Evolutionary conservation across 768 basidiomycete genomes (phyloP), one percentile per base, ranked within the genome.

Genomic region (Cystofilobasidium macerans): DNA sequence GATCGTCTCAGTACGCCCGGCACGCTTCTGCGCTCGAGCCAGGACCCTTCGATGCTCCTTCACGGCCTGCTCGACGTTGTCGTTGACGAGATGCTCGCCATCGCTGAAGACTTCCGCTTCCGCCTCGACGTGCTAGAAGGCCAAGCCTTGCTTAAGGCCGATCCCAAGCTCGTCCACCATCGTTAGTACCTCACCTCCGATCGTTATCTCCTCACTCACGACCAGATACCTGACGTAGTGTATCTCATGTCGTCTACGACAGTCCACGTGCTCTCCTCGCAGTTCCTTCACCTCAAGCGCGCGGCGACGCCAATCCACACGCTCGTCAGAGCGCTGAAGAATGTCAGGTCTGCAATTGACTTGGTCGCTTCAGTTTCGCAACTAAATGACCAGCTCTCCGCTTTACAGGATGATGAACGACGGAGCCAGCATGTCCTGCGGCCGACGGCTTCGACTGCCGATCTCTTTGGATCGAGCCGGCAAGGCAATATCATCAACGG

Each of bases 191-290:
- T n/a, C 3, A n/a, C 24, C 43, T 40, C 22, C 42, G 11, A 32
- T 11, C 5, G 24, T 24, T 18, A 43, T 48, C 20, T 33, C 32
- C 20, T 30, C 12, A 2, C 28, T 33, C 51, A 32, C 20, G 48
- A 42, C 20, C 28, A 6, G 36, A 2, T 14, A 8, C 20, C 35
- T 26, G 35, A 33, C 13, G 32, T 13, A 24, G 26, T 51, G 32
- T 51, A 40, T 45, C 47, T 12, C n/a, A 18, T n/a, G 36, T 33
- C n/a, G 33, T 20, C 16, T 32, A 8, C 32, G 30, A 54, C 58
- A 86, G 85, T 89, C 48, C 87, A 88, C 71, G 86, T 89, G 64
- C 79, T 87, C 24, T 84, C 84, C 48, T 86, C 85, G 20, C 86
- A 89, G 70, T 79, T 89, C 5, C 84, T 83, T 64, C 76, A 87